Base-by-base conservation (phyloP, 2,329 filamentous ascomycete genomes). In the Fusarium sacchari region DNA sequence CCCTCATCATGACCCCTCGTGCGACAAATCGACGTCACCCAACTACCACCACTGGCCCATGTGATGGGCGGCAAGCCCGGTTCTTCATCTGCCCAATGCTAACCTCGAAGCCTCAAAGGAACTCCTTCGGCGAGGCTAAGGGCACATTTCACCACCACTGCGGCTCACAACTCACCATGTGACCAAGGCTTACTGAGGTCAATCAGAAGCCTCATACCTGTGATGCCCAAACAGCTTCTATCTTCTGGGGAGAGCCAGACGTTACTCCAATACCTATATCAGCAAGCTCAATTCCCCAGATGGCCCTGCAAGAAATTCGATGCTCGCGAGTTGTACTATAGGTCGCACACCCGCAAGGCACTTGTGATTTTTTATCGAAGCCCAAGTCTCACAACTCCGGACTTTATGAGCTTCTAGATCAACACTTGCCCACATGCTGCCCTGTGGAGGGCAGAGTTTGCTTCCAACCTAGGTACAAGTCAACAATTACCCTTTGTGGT, bases 31-130 rank as follows among this genome's bases (percentile, higher is more conserved):
- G 56, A 72, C 68, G 71, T 74, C 71, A 74, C 71, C 60, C 67
- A 55, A 60, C 57, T 57, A 24, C 52, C 64, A 72, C 68, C 36
- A 22, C 47, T 58, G 39, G 53, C 52, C 37, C 71, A 74, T 74
- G 71, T 74, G 71, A 74, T 74, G 40, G 67, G 68, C 60, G 71
- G 71, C 60, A 74, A 74, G 56, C 71, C 71, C 71, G 71, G 60
- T 69, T 71, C 64, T 52, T 49, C 42, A 60, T 42, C 28, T 57
- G 55, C 44, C 30, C 52, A 61, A 60, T 56, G 39, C 52, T 57
- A 32, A 22, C 44, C 26, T 30, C 12, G 20, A 26, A 72, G 68
- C 71, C 34, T 69, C 60, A 68, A 55, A 64, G 32, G 28, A 55
- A 28, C 20, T 34, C 26, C 13, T 39, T 42, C 44, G 47, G 52